phyloP scores from a whole-genome alignment of 257 asterid species.

The Plantago major region DNA sequence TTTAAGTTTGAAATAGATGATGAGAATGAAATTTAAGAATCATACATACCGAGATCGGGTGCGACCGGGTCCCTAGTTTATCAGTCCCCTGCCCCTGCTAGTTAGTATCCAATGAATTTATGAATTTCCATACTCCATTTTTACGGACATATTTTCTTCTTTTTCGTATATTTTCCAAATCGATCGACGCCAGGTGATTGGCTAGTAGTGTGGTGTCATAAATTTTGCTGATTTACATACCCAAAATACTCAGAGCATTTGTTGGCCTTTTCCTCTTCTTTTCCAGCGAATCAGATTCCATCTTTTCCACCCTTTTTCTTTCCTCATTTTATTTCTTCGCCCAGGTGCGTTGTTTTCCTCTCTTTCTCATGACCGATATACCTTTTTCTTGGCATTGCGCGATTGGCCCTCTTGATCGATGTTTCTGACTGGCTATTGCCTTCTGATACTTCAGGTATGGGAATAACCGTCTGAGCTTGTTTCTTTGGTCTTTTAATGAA shows the following conservation, averaged over 20 bases:
- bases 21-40: too few relatives aligned
- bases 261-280: conserved; percentile 34
- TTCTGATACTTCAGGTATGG: conserved; percentile 34
- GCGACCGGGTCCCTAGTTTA: too few relatives aligned
- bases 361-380: conserved; percentile 1
- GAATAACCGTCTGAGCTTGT: neutral
- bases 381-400: neutral
- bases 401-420: conserved; percentile 20
- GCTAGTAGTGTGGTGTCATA: too few relatives aligned
- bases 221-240: too few relatives aligned
- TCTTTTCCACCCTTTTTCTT: conserved; percentile 27
- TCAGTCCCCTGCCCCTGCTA: too few relatives aligned
- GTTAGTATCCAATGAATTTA: too few relatives aligned
- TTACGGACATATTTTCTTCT: neutral
- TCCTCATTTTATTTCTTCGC: conserved; percentile 14
- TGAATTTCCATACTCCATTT: too few relatives aligned
- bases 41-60: too few relatives aligned
- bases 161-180: neutral
- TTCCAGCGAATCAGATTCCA: conserved; percentile 45
- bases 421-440: conserved; percentile 14
- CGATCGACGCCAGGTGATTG: too few relatives aligned
- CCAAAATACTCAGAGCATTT: conserved; percentile 2
- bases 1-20: too few relatives aligned
- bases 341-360: neutral
- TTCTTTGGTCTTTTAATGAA: neutral